These are phyloP conservation scores for Thelonectria blattea DNA, from an alignment of 2,329 filamentous ascomycete genomes.

Conservation along the genomic window DNA sequence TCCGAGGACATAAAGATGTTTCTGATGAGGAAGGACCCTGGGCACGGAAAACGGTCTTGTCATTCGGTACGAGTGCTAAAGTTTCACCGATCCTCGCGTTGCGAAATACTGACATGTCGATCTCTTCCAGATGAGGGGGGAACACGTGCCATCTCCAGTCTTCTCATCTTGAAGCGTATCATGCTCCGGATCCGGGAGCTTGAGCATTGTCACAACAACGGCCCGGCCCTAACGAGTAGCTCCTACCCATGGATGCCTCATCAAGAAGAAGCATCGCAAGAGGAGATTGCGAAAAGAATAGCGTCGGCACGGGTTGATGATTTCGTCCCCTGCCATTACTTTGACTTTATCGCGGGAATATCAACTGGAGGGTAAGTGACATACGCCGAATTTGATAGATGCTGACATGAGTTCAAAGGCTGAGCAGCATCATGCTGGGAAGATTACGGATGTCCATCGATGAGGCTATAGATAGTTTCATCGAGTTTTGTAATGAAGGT, in stretches of 20 bases:
- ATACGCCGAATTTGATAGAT: neutral
- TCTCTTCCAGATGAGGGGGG: neutral
- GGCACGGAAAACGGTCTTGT: neutral
- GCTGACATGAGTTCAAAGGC: neutral
- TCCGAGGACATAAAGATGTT: neutral
- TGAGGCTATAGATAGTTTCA: neutral
- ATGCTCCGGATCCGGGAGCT: neutral
- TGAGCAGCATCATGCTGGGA: neutral
- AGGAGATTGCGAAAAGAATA: neutral
- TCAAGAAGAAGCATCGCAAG: neutral
- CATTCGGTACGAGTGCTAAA: neutral
- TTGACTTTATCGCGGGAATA: neutral
- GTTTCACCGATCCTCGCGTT: neutral
- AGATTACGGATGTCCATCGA: neutral
- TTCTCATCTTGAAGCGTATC: neutral
- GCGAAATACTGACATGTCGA: neutral
- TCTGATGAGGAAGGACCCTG: neutral
- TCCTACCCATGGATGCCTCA: neutral
- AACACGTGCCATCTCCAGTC: neutral
- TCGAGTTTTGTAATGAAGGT: neutral
- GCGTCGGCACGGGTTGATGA: neutral
- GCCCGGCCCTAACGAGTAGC: neutral
- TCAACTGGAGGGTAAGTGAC: neutral
- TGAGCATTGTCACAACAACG: neutral
- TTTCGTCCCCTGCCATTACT: neutral